Conservation (phyloP, 1,284 basidiomycete genomes). For the Heterobasidion irregulare region DNA sequence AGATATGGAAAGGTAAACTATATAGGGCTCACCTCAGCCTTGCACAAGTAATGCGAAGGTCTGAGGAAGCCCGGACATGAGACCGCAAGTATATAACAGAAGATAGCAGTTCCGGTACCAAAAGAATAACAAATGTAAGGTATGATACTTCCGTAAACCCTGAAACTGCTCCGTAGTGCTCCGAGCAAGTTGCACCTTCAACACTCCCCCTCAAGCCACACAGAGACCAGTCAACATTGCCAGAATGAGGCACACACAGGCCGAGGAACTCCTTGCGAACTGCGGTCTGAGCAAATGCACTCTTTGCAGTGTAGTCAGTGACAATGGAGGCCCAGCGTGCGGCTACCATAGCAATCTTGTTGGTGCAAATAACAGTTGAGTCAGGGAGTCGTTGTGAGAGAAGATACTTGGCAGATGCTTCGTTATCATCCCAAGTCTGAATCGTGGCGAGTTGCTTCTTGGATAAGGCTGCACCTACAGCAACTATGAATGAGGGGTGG, state of each 20-base stretch:
- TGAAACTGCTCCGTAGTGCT: no score
- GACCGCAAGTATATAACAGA: no score
- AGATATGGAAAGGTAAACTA: no score
- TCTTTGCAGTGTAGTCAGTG: background rate
- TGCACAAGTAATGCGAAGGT: no score
- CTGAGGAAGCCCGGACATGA: no score
- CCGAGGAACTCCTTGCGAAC: background rate
- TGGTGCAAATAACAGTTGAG: background rate
- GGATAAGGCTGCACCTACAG: background rate
- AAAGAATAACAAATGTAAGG: no score
- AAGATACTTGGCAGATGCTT: background rate
- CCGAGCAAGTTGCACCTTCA: no score
- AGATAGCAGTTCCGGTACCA: no score
- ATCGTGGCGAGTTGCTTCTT: background rate
- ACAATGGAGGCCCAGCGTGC: background rate
- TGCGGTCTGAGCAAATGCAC: background rate
- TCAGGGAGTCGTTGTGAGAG: constrained; percentile 3
- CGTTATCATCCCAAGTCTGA: background rate
- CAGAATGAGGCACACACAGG: background rate
- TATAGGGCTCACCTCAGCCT: no score
- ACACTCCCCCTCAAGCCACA: no score
- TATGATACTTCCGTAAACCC: no score
- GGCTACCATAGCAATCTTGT: background rate
- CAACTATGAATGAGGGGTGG: background rate
- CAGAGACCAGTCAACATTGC: background rate